phyloP scores from a whole-genome alignment of 2,329 filamentous ascomycete genomes.

The Colletotrichum sp. region DNA sequence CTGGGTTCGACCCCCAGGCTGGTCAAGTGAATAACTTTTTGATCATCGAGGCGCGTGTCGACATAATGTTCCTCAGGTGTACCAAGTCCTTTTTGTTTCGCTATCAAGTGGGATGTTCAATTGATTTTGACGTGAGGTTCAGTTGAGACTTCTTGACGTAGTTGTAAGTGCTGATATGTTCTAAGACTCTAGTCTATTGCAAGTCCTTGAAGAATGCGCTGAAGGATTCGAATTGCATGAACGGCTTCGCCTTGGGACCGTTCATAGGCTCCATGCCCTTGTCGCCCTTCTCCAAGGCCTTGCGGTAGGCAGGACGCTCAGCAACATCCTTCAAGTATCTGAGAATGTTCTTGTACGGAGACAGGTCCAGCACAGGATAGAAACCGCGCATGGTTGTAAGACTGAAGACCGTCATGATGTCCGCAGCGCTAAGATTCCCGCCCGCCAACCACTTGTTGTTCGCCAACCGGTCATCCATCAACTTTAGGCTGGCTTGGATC shows the following conservation, averaged over 20 bases:
- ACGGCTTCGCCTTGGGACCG: slow-evolving; percentile 1
- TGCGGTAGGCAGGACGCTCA: slow-evolving; percentile 48
- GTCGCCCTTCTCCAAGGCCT: slow-evolving; percentile 54
- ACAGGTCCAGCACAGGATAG: slow-evolving; percentile 42
- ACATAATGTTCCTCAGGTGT: not conserved
- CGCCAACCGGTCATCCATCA: slow-evolving; percentile 54
- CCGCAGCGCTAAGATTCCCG: slow-evolving; percentile 66
- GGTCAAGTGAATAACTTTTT: not conserved
- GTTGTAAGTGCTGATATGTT: not conserved
- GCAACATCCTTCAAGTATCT: slow-evolving; percentile 50
- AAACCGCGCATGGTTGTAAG: slow-evolving; percentile 67
- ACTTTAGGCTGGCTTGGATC: slow-evolving; percentile 21
- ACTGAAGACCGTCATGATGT: slow-evolving; percentile 67
- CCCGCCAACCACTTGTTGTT: slow-evolving; percentile 62
- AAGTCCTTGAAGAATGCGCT: not conserved
- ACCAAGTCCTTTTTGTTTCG: not conserved
- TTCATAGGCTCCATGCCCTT: slow-evolving; percentile 41
- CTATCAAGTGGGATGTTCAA: not conserved
- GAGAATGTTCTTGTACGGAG: slow-evolving; percentile 46
- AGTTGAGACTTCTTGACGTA: not conserved
- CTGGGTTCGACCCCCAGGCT: slow-evolving; percentile 21
- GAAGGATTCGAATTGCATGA: slow-evolving; percentile 5
- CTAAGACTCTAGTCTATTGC: not conserved
- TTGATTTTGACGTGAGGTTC: not conserved
- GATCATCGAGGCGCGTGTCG: not conserved